Evolutionary conservation across 495 filamentous ascomycete species (phyloP).

Genomic region (Darksidea phi): DNA sequence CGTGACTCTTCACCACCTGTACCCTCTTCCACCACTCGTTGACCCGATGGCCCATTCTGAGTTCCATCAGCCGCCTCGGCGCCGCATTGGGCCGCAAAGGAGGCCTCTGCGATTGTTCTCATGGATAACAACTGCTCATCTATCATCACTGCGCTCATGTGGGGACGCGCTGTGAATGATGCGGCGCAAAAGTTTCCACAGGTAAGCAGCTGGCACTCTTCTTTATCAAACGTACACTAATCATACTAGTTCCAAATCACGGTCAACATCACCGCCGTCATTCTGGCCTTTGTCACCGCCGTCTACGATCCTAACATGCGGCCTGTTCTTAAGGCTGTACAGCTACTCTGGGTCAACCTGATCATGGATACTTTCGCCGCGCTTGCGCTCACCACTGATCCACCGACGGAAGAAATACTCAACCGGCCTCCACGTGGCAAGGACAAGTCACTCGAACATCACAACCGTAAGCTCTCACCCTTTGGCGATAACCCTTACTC

Average conservation of each 20-base stretch:
- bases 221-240: not conserved
- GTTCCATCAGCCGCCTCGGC: no score
- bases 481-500: not conserved
- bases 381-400: slow-evolving; percentile 82
- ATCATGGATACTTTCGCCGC: slow-evolving; percentile 92
- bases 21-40: no score
- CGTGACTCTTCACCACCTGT: no score
- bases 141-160: slow-evolving; percentile 85
- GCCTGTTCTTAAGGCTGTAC: slow-evolving; percentile 79
- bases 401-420: slow-evolving; percentile 73
- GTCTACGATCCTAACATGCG: slow-evolving; percentile 62
- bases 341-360: slow-evolving; percentile 87
- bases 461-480: slow-evolving; percentile 46
- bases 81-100: no score
- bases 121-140: slow-evolving; percentile 90
- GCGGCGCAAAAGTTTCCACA: slow-evolving; percentile 79
- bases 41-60: no score
- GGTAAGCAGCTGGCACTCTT: not conserved
- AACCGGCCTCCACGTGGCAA: slow-evolving; percentile 77
- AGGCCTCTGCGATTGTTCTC: slow-evolving; percentile 89
- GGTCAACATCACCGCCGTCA: slow-evolving; percentile 84
- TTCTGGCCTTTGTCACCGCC: slow-evolving; percentile 79
- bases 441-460: slow-evolving; percentile 70
- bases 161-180: slow-evolving; percentile 88
- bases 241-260: slow-evolving; percentile 77